Conservation (phyloP, 1,284 basidiomycete genomes). For the Ustilago cynodontis region DNA sequence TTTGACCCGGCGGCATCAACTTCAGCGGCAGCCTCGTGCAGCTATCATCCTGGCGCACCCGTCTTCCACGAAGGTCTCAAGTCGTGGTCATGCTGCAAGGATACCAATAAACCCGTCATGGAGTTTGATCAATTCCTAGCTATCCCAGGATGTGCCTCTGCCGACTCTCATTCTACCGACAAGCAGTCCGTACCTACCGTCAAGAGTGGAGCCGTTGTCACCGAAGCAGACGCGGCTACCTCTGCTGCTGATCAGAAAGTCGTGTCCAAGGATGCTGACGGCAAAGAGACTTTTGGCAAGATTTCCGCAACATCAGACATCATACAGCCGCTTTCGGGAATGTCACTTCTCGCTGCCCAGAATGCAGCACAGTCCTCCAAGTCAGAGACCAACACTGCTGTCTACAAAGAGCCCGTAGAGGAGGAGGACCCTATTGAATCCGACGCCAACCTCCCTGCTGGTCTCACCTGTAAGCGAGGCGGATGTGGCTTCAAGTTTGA, state of each 20-base stretch:
- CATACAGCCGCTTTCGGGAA: slow-evolving; percentile 40
- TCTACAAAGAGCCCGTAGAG: slow-evolving; percentile 30
- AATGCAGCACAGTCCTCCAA: slow-evolving; percentile 32
- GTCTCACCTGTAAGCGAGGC: slow-evolving; percentile 52
- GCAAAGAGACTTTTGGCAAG: slow-evolving; percentile 49
- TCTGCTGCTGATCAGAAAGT: slow-evolving; percentile 11
- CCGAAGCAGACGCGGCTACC: slow-evolving; percentile 17
- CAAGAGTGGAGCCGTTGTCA: slow-evolving; percentile 42
- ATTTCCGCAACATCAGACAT: slow-evolving; percentile 13
- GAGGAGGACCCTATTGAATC: slow-evolving; percentile 35
- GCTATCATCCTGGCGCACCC: slow-evolving; percentile 66
- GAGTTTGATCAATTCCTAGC: slow-evolving; percentile 69
- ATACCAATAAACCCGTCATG: slow-evolving; percentile 68
- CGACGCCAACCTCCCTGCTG: slow-evolving; percentile 33
- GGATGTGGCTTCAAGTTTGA: slow-evolving; percentile 51
- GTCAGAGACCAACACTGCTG: slow-evolving; percentile 8
- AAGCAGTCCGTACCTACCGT: slow-evolving; percentile 51
- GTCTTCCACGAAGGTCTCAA: slow-evolving; percentile 69
- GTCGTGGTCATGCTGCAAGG: slow-evolving; percentile 69
- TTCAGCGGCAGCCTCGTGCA: slow-evolving; percentile 35
- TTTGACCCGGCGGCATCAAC: slow-evolving; percentile 39
- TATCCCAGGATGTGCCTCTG: slow-evolving; percentile 59
- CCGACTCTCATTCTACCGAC: slow-evolving; percentile 53
- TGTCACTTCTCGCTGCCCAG: slow-evolving; percentile 42
- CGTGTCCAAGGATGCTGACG: slow-evolving; percentile 27